Evolutionary conservation across 2,329 filamentous ascomycete genomes (phyloP).

Genomic region (Phaeosphaeria sp.): DNA sequence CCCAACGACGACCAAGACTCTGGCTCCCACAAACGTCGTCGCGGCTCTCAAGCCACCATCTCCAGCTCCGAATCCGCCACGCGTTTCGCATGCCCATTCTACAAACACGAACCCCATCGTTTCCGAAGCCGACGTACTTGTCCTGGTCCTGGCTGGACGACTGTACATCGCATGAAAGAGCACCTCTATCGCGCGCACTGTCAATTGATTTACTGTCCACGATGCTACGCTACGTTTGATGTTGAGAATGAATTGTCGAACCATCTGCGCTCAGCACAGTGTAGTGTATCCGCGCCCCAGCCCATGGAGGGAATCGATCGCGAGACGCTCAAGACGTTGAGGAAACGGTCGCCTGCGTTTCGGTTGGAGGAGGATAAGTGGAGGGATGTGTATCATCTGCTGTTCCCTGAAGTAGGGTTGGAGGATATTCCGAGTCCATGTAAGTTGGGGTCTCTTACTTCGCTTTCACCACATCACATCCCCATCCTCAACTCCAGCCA

Average conservation of each 20-base stretch:
- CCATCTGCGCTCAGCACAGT: conserved; percentile 38
- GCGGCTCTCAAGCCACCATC: conserved; percentile 30
- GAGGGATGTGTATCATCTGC: conserved; percentile 45
- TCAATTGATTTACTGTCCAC: conserved; percentile 46
- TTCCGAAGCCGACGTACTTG: conserved; percentile 47
- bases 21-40: conserved; percentile 31
- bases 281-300: conserved; percentile 28
- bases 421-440: conserved; percentile 46
- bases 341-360: conserved; percentile 41
- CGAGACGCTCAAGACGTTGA: conserved; percentile 44
- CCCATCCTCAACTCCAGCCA: no score
- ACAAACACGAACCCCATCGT: conserved; percentile 48
- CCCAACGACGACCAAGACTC: conserved; percentile 26
- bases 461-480: background rate
- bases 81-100: conserved; percentile 51
- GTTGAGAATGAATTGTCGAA: conserved; percentile 37
- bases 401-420: conserved; percentile 43
- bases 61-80: conserved; percentile 33
- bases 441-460: conserved; percentile 19
- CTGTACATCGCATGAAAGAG: conserved; percentile 52
- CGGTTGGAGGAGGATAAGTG: conserved; percentile 48
- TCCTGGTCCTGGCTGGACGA: conserved; percentile 48
- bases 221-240: conserved; percentile 48
- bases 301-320: conserved; percentile 48
- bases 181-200: conserved; percentile 51